Evolutionary conservation across 148 eudicot species (phyloP).

Genomic region (Gaultheria prostrata): DNA sequence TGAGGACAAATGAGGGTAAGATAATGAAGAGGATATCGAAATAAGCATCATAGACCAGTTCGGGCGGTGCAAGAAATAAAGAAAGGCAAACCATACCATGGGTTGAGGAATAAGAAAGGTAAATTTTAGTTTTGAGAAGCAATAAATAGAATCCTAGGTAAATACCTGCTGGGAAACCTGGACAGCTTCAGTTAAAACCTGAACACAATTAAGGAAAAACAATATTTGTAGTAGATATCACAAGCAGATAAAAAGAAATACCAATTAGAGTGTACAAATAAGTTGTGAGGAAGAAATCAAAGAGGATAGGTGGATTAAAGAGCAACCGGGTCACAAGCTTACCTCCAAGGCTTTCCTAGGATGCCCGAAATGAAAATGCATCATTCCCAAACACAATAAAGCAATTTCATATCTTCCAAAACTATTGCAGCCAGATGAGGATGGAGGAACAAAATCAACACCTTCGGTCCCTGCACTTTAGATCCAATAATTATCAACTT

Average conservation of each 20-base stretch:
- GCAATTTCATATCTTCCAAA: constrained; percentile 86
- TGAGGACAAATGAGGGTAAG: background rate
- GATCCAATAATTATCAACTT: constrained; percentile 30
- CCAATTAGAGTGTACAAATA: constrained; percentile 7
- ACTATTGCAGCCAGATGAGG: constrained; percentile 44
- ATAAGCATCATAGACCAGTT: background rate
- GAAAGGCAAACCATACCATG: background rate
- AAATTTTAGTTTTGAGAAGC: background rate
- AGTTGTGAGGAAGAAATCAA: background rate
- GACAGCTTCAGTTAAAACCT: constrained; percentile 95
- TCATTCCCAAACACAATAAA: constrained; percentile 85
- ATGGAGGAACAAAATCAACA: constrained; percentile 53
- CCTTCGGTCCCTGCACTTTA: constrained; percentile 99
- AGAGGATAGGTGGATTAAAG: background rate
- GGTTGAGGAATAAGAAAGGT: background rate
- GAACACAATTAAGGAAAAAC: constrained; percentile 21
- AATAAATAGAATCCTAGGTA: constrained; percentile 4
- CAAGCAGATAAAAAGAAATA: background rate
- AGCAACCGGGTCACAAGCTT: constrained; percentile 21
- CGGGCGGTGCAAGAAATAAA: background rate
- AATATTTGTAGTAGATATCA: background rate
- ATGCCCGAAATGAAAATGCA: constrained; percentile 98
- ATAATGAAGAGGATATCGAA: background rate
- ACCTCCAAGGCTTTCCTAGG: constrained; percentile 90
- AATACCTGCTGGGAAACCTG: constrained; percentile 86